These are phyloP conservation scores for Epicoccum sorghinum DNA, from an alignment of 2,329 filamentous ascomycete genomes.

Conservation along the genomic window DNA sequence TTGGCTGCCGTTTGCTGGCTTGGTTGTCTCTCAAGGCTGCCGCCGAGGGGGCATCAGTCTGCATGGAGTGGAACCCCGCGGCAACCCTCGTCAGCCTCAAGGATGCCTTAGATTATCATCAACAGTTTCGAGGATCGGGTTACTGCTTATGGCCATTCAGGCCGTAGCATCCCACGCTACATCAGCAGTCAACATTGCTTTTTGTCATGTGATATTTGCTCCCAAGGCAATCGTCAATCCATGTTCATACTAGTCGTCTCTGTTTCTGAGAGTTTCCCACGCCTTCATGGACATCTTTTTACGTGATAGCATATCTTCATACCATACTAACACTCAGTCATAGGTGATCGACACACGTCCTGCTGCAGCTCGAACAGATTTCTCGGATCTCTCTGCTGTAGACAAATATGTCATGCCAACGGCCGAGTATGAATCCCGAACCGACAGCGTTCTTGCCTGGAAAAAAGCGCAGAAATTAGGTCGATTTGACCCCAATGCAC, in stretches of 20 bases:
- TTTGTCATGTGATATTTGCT: background rate
- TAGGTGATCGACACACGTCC: slow-evolving; percentile 84
- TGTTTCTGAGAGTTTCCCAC: background rate
- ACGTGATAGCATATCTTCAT: slow-evolving; percentile 18
- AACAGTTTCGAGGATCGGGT: background rate
- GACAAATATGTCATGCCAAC: slow-evolving; percentile 90
- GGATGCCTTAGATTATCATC: background rate
- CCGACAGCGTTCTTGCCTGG: slow-evolving; percentile 91
- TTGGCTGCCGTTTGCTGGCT: slow-evolving; percentile 22
- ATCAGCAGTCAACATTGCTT: background rate
- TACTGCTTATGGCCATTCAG: background rate
- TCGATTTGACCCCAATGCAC: slow-evolving; percentile 87
- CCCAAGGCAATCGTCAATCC: background rate
- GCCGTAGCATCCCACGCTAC: background rate
- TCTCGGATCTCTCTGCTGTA: slow-evolving; percentile 78
- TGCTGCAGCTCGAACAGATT: slow-evolving; percentile 75
- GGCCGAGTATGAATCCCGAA: slow-evolving; percentile 82
- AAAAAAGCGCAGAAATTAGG: slow-evolving; percentile 96
- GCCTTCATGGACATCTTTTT: slow-evolving; percentile 18
- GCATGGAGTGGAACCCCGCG: slow-evolving; percentile 30
- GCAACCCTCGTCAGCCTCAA: slow-evolving; percentile 20
- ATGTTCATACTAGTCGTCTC: background rate
- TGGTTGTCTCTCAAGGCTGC: slow-evolving; percentile 24
- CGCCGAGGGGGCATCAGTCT: slow-evolving; percentile 3
- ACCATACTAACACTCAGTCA: slow-evolving; percentile 31